Evolutionary conservation across 2,329 filamentous ascomycete genomes (phyloP), one percentile per base, ranked within the genome.

Genomic region (Diaporthe sp.): DNA sequence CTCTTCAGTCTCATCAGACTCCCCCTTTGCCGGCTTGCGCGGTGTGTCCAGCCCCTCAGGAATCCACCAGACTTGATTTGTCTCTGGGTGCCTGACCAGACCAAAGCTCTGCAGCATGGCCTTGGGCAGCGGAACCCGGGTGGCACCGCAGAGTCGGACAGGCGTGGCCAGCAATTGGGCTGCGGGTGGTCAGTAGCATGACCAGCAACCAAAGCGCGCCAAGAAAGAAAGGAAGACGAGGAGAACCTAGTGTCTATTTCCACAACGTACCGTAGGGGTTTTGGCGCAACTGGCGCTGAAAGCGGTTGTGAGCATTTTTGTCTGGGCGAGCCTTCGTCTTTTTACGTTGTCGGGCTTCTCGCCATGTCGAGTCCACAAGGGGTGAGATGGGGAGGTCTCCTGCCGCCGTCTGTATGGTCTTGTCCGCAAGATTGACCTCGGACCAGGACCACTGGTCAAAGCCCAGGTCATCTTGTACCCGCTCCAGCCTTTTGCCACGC

Each of bases 101-200:
- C 88, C 87, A 76, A 95, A 92, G 44, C 90, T 86, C 73, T 93
- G 89, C 6, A 94, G 84, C 80, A 95, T 93, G 79, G 88, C 91
- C 19, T 82, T 83, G 1, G 94, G 94, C 9, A 94, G 82, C 1
- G 80, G 80, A 0, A 82, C 80, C 0, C 79, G 76, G 1, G 91
- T 91, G 44, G 88, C 80, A 31, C 82, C 79, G 79, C 92, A 94
- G 74, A 82, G 79, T 72, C 94, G 91, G 31, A 92, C 74, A 0
- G 91, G 90, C 0, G 89, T 89, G 42, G 90, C 89, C 31, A 95
- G 87, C 9, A 91, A 90, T 60, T 87, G 87, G 4, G 93, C 93
- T 94, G 73, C 37, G 17, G 65, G 19, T 46, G 25, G 51, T 71
- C 39, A 60, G 68, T 28, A 53, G 42, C 51, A 49, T 58, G 46